Percentiles rank a stretch among this genome's conserved stretches.
phyloP scores from a whole-genome alignment of 2,329 filamentous ascomycete genomes.

The Penicillium freii region DNA sequence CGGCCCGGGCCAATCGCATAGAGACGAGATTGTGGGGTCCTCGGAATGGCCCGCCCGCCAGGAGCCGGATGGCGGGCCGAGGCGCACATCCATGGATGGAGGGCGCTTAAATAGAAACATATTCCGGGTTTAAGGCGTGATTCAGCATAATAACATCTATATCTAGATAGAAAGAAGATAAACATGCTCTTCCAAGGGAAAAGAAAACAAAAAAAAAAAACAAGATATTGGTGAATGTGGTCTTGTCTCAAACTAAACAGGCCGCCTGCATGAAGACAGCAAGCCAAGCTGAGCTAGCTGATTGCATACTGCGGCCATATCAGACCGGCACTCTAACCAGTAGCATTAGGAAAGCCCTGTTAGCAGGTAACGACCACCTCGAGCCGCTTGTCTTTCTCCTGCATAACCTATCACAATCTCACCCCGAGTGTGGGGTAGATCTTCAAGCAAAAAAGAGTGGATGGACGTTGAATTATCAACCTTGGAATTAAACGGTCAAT shows the following conservation, averaged over 20 bases:
- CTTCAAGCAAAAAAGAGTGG: too few relatives aligned
- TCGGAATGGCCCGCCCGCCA: background rate
- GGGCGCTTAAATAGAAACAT: background rate
- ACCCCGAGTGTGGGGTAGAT: too few relatives aligned
- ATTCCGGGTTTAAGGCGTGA: background rate
- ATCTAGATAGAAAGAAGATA: background rate
- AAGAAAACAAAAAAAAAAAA: fast-evolving
- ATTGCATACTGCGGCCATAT: background rate
- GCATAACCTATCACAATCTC: too few relatives aligned
- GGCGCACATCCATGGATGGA: background rate
- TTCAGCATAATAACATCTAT: background rate
- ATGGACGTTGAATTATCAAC: too few relatives aligned
- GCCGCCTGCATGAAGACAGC: background rate
- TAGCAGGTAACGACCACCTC: background rate
- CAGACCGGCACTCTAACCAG: background rate
- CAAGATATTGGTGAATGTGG: background rate
- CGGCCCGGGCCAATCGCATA: background rate
- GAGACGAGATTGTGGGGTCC: background rate
- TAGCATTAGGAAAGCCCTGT: background rate
- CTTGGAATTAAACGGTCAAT: too few relatives aligned
- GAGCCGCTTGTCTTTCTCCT: background rate
- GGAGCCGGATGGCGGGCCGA: background rate
- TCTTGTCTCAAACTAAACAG: background rate
- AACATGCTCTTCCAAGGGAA: background rate
- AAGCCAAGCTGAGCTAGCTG: background rate